Evolutionary conservation across 2,329 filamentous ascomycete species (phyloP).

Genomic region (Colletotrichum sublineola): DNA sequence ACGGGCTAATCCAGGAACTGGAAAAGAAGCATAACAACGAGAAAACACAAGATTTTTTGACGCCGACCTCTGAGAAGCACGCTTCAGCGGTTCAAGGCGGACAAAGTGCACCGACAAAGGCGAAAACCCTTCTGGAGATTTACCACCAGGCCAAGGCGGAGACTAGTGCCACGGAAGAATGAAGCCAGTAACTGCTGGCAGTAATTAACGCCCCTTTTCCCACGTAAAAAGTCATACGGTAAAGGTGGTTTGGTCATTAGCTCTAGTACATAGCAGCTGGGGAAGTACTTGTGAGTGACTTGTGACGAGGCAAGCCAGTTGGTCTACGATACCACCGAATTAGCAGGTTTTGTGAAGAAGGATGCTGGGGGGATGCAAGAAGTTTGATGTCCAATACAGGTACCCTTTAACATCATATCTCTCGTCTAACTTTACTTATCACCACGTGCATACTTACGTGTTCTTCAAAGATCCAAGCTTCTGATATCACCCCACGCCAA

Average conservation of each 20-base stretch:
- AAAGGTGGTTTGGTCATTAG: not conserved
- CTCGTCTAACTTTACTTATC: not conserved
- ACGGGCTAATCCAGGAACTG: not conserved
- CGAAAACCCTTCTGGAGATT: not conserved
- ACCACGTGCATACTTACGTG: too few species aligned
- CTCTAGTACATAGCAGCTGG: too few species aligned
- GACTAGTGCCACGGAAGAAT: not conserved
- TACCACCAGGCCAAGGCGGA: not conserved
- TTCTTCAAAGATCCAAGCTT: not conserved
- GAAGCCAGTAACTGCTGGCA: not conserved
- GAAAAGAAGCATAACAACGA: not conserved
- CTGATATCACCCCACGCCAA: too few species aligned
- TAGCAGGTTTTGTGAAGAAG: not conserved
- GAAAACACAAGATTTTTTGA: too few species aligned
- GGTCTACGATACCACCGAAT: too few species aligned
- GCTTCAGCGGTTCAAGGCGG: too few species aligned
- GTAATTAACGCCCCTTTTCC: not conserved
- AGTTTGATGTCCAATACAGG: too few species aligned
- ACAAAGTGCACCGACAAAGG: not conserved
- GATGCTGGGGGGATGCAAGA: rapidly evolving
- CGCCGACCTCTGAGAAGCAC: not conserved
- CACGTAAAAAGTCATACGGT: not conserved
- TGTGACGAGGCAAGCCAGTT: not conserved
- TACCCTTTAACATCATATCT: not conserved
- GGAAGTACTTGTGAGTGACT: not conserved